A percentile compares a stretch with the other conserved stretches of the same genome.
These are phyloP conservation scores for Ophiosphaerella korrae DNA, from an alignment of 2,329 filamentous ascomycete species.

Conservation along the genomic window DNA sequence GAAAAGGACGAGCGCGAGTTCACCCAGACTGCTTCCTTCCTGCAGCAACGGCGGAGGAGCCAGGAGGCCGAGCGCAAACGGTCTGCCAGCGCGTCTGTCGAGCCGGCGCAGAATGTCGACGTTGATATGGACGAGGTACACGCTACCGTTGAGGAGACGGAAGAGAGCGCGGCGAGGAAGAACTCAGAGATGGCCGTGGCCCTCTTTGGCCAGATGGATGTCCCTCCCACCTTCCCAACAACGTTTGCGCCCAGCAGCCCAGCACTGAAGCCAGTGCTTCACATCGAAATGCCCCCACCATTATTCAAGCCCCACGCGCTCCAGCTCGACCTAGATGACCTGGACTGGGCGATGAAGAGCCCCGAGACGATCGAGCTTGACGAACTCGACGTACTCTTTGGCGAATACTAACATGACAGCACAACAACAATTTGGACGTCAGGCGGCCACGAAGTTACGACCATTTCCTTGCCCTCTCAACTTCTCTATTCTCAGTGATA, in stretches of 20 bases:
- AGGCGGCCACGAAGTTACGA: constrained; percentile 34
- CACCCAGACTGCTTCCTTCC: constrained; percentile 87
- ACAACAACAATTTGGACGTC: constrained; percentile 10
- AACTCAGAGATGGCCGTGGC: constrained; percentile 56
- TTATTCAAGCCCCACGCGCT: constrained; percentile 38
- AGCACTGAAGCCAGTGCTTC: constrained; percentile 48
- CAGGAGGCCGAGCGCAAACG: constrained; percentile 48
- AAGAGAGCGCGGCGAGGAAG: constrained; percentile 56
- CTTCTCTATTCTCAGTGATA: constrained; percentile 25
- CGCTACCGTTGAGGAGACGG: constrained; percentile 50
- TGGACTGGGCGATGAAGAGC: constrained; percentile 58
- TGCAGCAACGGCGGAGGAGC: constrained; percentile 65
- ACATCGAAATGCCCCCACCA: constrained; percentile 40
- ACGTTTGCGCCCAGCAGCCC: constrained; percentile 52
- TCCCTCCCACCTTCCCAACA: constrained; percentile 44
- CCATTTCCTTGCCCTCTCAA: constrained; percentile 32
- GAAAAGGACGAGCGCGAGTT: constrained; percentile 97
- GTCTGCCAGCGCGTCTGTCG: constrained; percentile 46
- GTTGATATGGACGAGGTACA: constrained; percentile 46
- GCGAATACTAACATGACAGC: constrained; percentile 62
- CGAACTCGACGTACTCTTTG: constrained; percentile 86
- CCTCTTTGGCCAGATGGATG: constrained; percentile 55
- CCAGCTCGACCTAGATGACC: constrained; percentile 41
- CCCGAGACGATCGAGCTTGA: constrained; percentile 91
- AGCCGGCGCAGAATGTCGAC: constrained; percentile 34